Evolutionary conservation across 805 yeast species (phyloP), one percentile per base, ranked within the genome.

Genomic region (Candida wancherniae): DNA sequence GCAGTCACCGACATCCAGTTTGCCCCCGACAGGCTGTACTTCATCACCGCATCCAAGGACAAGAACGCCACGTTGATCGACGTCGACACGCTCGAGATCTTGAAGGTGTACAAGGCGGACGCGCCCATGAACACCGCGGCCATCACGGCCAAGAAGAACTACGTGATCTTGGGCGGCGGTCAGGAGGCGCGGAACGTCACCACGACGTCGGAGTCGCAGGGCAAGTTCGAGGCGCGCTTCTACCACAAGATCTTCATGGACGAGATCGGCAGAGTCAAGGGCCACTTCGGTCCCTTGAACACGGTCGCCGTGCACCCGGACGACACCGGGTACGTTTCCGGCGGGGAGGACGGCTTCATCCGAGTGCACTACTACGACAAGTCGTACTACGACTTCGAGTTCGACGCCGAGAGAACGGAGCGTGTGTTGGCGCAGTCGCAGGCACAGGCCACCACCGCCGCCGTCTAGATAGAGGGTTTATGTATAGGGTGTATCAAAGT

Each of bases 181-280:
- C 97, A 92, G 70, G 97, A 87, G 51, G 97, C 98, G 23, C 79
- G 87, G 62, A 94, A 88, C 59, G 99, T 92, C 55, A 92, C 99
- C 24, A 92, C 97, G n/a, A 87, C 97, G 16, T 75, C 92, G 24
- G 78, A 87, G 34, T 71, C 81, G 28, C 95, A 90, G 61, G 98
- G 98, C 68, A 85, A 85, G 56, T 92, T 92, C 60, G 97, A 92
- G 69, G 92, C 97, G 21, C 77, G 95, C 66, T 84, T 92, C 59
- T 86, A 80, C 65, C 97, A 92, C 66, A 92, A 90, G 67, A 75
- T 92, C 29, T 92, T 88, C 60, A 82, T 81, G 60, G 97, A 90
- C 56, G 97, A 90, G 61, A 80, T 92, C 45, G 98, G 97, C 46
- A 81, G 96, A 65, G 90, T 92, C 29, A 85, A 84, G 64, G 99